Evolutionary conservation across 2,329 filamentous ascomycete species (phyloP), one percentile per base, ranked within the genome.

Genomic region (Claviceps capensis): DNA sequence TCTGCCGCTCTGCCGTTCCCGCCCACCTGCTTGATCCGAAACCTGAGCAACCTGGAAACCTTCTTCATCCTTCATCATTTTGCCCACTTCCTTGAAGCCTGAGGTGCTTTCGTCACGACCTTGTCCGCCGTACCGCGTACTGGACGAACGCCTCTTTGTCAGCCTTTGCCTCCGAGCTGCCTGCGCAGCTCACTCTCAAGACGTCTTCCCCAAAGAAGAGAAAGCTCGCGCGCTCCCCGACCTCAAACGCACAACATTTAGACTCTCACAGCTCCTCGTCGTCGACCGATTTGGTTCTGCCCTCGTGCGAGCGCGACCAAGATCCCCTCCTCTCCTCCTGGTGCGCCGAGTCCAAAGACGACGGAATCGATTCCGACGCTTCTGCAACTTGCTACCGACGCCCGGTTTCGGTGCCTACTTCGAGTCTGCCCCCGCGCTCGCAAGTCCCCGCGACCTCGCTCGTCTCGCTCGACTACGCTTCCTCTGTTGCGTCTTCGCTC

Each of bases 121-220:
- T 47, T 40, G 38, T 17, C 46, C 37, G 16, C 41, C 7, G 42
- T 38, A 41, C 50, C 51, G 30, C 41, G 19, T 56, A 47, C 43
- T 54, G 36, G 34, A 37, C 49, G 51, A 34, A 34, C 16, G 41
- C 52, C 37, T 37, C 50, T 49, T 49, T 52, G 45, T 47, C 49
- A 23, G 45, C 52, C 38, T 54, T 50, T 43, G 46, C 48, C 58
- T 63, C 62, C 68, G 78, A 81, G 78, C 78, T 81, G 78, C 78
- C 62, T 60, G 66, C 66, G 80, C 79, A 82, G 81, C 81, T 83
- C 81, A 70, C 75, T 67, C 73, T 77, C 81, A 84, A 76, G 69
- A 84, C 81, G 81, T 83, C 80, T 80, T 83, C 79, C 73, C 75
- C 72, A 76, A 84, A 83, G 79, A 84, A 83, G 80, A 76, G 80